Evolutionary conservation across 306 rosid genomes (phyloP), one percentile per base, ranked within the genome.

Genomic region (Dalbergia cultrata): DNA sequence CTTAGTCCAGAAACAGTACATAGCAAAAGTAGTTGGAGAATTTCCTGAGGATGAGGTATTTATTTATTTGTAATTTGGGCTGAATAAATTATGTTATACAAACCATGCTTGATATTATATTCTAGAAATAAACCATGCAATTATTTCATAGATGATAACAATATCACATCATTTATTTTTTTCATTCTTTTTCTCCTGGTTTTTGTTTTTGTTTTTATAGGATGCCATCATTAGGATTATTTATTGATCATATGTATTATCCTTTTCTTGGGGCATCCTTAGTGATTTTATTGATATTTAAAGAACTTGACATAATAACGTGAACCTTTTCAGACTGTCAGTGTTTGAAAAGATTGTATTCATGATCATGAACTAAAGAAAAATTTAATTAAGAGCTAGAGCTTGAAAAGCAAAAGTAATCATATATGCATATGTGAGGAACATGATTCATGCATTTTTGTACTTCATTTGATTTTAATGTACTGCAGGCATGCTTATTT

Each of bases 11-110:
- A 94, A 94, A 76, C 95, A 90, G 80, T 92, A 92, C 60, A 85
- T 92, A 76, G 98, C 98, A 56, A 89, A 87, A 85, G 97, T 94
- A 35, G 74, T 80, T 65, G 98, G 97, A 44, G 90, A 82, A 70
- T 94, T 94, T 83, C 90, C 98, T 8, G 77, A 87, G 86, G 69
- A 79, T 39, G 92, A 88, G 97, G 95, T 92, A 90, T 57, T 56
- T 17, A 59, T 66, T 74, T 87, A 26, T 26, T 47, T 37, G 3
- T 37, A 3, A 61, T 80, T 73, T 82, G 72, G 63, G 53, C 75
- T 83, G 16, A 77, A 63, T 82, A 71, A 75, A 35, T 61, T 60
- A 69, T 82, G 83, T 16, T 72, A 44, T 49, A 72, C 13, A 60
- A 60, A 10, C 70, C 26, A 39, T 74, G 17, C 76, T 68, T 73